These are phyloP conservation scores for Desmodesmus armatus DNA, from an alignment of 139 green algal species.

Conservation along the genomic window DNA sequence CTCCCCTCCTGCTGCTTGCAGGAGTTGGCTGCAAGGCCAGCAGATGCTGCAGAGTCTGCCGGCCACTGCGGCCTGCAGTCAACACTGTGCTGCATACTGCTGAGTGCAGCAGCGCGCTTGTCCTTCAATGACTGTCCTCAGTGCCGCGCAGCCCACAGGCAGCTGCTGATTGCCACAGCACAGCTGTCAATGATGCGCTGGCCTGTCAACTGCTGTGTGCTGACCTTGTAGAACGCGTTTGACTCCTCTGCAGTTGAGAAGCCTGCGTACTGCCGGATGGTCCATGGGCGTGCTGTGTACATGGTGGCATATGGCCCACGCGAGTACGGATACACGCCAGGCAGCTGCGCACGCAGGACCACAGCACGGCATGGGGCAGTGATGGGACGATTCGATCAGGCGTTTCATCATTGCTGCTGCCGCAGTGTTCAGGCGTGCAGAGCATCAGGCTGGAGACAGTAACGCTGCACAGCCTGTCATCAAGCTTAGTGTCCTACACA, in stretches of 20 bases:
- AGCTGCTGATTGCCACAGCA: too few relatives aligned
- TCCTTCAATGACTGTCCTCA: too few relatives aligned
- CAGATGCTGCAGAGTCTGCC: background rate
- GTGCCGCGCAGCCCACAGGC: too few relatives aligned
- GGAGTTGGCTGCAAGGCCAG: background rate
- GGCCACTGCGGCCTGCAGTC: background rate
- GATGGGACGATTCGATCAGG: too few relatives aligned
- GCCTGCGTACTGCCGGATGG: constrained; percentile 82
- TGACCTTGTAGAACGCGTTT: constrained; percentile 75
- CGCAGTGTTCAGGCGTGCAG: too few relatives aligned
- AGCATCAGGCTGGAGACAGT: too few relatives aligned
- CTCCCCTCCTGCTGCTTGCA: background rate
- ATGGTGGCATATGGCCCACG: constrained; percentile 75
- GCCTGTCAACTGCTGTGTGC: too few relatives aligned
- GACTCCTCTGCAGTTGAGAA: constrained; percentile 85
- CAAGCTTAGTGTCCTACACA: too few relatives aligned
- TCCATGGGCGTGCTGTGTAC: constrained; percentile 79
- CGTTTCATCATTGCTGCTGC: too few relatives aligned
- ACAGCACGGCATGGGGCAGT: too few relatives aligned
- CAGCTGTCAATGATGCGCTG: background rate
- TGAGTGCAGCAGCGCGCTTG: background rate
- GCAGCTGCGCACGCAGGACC: constrained; percentile 52
- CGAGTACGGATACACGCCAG: constrained; percentile 73
- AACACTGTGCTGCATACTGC: background rate
- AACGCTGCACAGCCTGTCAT: too few relatives aligned